phyloP scores from a whole-genome alignment of 202 grass and related monocot species.

The Dendrocalamus latiflorus region DNA sequence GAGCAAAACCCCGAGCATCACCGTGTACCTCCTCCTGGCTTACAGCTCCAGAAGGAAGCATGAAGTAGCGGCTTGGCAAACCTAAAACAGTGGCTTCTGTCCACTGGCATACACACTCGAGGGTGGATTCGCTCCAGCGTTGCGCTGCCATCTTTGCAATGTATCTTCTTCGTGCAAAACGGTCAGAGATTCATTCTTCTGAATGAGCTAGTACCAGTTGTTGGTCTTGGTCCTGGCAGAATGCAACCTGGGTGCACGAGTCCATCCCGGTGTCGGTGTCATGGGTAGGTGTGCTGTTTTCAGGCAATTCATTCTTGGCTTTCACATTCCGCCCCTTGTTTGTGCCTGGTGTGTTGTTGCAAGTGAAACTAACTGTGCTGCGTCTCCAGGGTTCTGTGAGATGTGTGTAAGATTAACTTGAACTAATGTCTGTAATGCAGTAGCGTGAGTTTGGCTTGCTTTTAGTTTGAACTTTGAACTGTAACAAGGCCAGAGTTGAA shows the following conservation, averaged over 20 bases:
- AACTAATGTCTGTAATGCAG: not conserved
- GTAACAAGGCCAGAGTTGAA: not conserved
- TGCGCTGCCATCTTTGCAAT: constrained; percentile 6
- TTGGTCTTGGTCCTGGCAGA: not conserved
- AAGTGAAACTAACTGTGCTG: constrained; percentile 1
- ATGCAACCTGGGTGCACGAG: constrained; percentile 17
- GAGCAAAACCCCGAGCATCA: constrained; percentile 40
- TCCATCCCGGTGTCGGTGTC: constrained; percentile 21
- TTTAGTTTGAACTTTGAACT: not conserved
- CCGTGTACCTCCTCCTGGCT: constrained; percentile 33
- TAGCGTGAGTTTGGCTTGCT: not conserved
- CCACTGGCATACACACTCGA: constrained; percentile 1
- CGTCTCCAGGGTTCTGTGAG: not conserved
- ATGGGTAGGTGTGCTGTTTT: constrained; percentile 50
- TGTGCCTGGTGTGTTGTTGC: constrained; percentile 14
- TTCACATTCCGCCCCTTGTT: constrained; percentile 31
- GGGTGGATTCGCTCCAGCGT: not conserved
- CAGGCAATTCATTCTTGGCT: constrained; percentile 99
- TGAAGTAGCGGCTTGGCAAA: constrained; percentile 18
- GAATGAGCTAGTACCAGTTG: constrained; percentile 19
- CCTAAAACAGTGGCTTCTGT: constrained; percentile 43
- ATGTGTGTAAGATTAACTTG: constrained; percentile 12
- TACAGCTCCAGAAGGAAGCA: constrained; percentile 33
- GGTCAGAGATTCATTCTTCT: constrained; percentile 20
- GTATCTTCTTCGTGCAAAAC: not conserved